Evolutionary conservation across 2,329 filamentous ascomycete genomes (phyloP), one percentile per base, ranked within the genome.

Genomic region (Endothia cerciana): DNA sequence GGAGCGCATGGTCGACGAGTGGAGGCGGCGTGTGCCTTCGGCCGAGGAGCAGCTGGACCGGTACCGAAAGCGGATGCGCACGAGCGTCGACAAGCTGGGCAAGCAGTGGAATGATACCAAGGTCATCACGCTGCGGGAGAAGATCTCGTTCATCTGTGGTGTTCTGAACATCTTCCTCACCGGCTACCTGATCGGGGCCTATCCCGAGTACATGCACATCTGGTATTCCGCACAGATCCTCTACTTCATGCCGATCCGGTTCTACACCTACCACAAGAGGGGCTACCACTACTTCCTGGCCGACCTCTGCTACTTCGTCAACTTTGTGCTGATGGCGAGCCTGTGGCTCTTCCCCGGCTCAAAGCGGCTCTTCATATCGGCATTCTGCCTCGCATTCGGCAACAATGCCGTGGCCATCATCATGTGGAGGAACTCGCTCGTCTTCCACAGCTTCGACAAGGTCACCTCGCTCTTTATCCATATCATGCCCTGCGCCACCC

Each of bases 391-490:
- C 41, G 92, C 94, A 11, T 96, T 92, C 74, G 95, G 95, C 69
- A 99, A 99, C 79, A 99, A 99, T 75, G 95, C 95, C 25, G 89
- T 97, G 57, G 95, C 95, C 15, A 98, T 99, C 76, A 93, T 95
- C 75, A 95, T 99, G 94, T 99, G 95, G 95, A 89, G 95, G 70
- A 99, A 99, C 77, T 97, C 94, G 40, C 87, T 99, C 74, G 95
- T 99, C 57, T 99, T 99, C 77, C 95, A 99, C 82, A 97, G 93
- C 75, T 89, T 99, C 79, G 95, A 99, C 83, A 99, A 99, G 79
- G 93, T 98, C 68, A 96, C 94, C 15, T 95, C 92, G 75, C 85
- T 99, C n/a, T 99, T 99, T 80, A 97, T 99, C 72, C 95, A 99
- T 78, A 97, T 99, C 73, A 99, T 99, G 94, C 95, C 95, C 0